Base-by-base conservation (phyloP, 164 flowering plant species). In the Stephania cephalantha region DNA sequence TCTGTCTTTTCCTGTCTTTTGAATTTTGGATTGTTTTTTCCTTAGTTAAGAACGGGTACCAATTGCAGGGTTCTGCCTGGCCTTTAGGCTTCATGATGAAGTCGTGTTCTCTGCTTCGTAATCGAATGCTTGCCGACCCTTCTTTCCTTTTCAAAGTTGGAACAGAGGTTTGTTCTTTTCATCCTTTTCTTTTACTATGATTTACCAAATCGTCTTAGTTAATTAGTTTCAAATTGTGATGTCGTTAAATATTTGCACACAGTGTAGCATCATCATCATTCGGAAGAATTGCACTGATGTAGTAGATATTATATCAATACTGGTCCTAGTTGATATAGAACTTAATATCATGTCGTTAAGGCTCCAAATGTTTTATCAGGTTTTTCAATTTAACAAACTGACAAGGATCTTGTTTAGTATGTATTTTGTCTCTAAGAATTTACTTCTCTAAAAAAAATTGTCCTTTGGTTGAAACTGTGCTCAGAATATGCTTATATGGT, bases 81-180 rank as follows among this genome's bases (percentile, higher is more conserved):
- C 90, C 87, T 45, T 75, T 95, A 9, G 92, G 97, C 5, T 82
- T 84, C 75, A 72, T 79, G 30, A 85, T 92, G 82, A 87, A 79
- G 73, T 80, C 85, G 45, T 95, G 85, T 70, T 73, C 91, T 9
- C 82, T 90, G 93, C 89, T 95, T 2, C 89, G 99, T 1, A 90
- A 93, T 79, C 77, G 98, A 63, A 89, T 95, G 97, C 84, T 95
- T 74, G 98, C 94, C 69, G 99, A 95, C 80, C 97, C 97, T 13
- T 80, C 94, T 46, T 95, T 95, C 74, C 89, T 95, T 55, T 95
- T 93, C 73, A 93, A 95, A 88, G 80, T 95, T 71, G 99, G 93
- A 73, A 89, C 88, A 15, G 99, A 95, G 96, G 98, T 93, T 75
- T 70, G 87, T 80, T 66, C 1, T 5, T 31, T 22, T 45, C 13